Percentiles rank a stretch among this genome's conserved stretches.
phyloP scores from a whole-genome alignment of 768 basidiomycete genomes.

The Tricholoma matsutake region DNA sequence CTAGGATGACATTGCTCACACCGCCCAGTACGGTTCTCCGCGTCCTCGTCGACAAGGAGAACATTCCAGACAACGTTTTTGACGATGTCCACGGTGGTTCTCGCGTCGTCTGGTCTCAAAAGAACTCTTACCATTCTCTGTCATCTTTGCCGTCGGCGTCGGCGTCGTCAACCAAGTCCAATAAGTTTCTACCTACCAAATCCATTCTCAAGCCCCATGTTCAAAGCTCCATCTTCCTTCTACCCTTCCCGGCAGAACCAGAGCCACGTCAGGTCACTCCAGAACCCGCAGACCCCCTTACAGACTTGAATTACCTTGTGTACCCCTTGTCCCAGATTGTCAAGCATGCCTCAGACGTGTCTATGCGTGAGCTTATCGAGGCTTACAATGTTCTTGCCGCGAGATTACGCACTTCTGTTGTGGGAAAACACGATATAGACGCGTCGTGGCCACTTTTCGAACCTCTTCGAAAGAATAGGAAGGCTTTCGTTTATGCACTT shows the following conservation, averaged over 20 bases:
- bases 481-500: conserved; percentile 53
- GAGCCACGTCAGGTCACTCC: conserved; percentile 64
- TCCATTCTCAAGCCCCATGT: conserved; percentile 70
- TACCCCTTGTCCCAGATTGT: conserved; percentile 62
- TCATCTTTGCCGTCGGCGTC: conserved; percentile 27
- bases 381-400: conserved; percentile 70
- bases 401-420: conserved; percentile 51
- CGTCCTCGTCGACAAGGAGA: conserved; percentile 49
- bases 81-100: conserved; percentile 25
- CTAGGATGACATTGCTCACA: conserved; percentile 50
- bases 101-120: conserved; percentile 51
- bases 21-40: conserved; percentile 59
- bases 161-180: conserved; percentile 29
- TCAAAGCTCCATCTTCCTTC: conserved; percentile 27
- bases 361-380: conserved; percentile 61
- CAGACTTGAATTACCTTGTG: conserved; percentile 61
- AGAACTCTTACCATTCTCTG: conserved; percentile 45
- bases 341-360: conserved; percentile 33
- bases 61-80: conserved; percentile 15
- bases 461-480: conserved; percentile 56
- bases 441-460: conserved; percentile 71
- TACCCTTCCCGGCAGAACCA: conserved; percentile 32
- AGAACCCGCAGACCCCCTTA: conserved; percentile 69
- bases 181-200: conserved; percentile 45
- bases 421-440: conserved; percentile 47